Base-by-base conservation (phyloP, 805 yeast genomes). In the Spathaspora girioi region DNA sequence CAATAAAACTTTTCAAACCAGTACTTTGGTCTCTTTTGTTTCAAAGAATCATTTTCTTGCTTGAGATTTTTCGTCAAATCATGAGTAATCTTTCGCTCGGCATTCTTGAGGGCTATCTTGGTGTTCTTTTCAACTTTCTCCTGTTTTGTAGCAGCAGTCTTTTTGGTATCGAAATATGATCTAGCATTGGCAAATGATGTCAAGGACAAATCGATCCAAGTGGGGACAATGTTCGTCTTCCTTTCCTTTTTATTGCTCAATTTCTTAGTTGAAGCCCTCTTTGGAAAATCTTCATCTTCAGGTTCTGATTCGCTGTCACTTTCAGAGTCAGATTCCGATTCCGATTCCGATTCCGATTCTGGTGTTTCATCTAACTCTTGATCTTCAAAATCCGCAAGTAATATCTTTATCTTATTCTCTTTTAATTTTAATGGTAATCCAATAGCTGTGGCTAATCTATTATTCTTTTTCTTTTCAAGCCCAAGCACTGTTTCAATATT, bases 1-100 rank as follows among this genome's bases (percentile, higher is more conserved):
- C 99, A 94, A 61, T 78, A 83, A 66, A 86, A 93, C 67, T 93
- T 94, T 64, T 94, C 99, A 71, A 94, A 94, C 89, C 97, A 92
- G 63, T 76, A 85, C 45, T 89, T 90, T 4, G 80, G 75, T 45
- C 97, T 78, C 31, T 87, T 71, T 38, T 80, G 82, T 54, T 80
- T 84, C 51, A 86, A 69, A 7, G 71, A 63, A 26, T 74, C 78
- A 47, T 59, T 58, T 44, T 85, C 83, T 52, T 81, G 82, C 47
- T 78, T 78, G 52, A 88, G 69, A 47, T 79, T 78, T 58, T 79
- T 81, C 50, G 82, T 81, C 60, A 92, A 69, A 60, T 92, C 97
- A 23, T 79, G 82, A 47, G 79, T 78, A 55, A 93, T 87, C 59
- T 86, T 88, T 50, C 79, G 77, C 61, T 89, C 94, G 17, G 96